Evolutionary conservation across 352 stramenopile genomes (phyloP), one percentile per base, ranked within the genome.

Genomic region (Phytophthora uliginosa): DNA sequence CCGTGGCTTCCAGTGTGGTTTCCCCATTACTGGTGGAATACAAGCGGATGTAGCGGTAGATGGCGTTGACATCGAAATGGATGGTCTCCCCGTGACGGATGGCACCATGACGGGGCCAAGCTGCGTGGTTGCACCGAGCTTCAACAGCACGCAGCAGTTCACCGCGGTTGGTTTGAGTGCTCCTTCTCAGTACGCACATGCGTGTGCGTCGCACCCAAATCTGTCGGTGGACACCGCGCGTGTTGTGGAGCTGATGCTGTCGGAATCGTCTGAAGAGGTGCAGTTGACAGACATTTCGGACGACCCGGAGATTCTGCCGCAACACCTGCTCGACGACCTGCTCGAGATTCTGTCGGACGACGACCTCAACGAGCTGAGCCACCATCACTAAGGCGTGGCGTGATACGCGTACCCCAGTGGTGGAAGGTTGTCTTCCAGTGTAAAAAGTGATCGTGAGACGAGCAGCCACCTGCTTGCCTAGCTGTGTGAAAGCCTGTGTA

Each of bases 301-400:
- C 33, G 58, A 69, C 34, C 57, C 58, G 2, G 69, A 69, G 52
- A 76, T 73, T 1, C 53, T 76, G 10, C 69, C 63, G 18, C 63
- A 76, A 18, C 40, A 76, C 53, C 69, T 76, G 9, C 64, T 76
- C 0, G 69, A 76, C 56, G 69, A 76, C 4, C 57, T 76, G 42
- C 50, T 72, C 34, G 69, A 73, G 7, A 76, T 72, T 17, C 63
- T 76, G 12, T 72, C 69, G 38, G 69, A 73, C 26, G 63, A 76
- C 26, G 63, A 76, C 18, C 51, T 72, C 12, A 68, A 68, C 34
- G 69, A 76, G 42, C 26, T 76, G 40, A 68, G 26, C 26, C 42
- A 76, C 20, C 48, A 68, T 24, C 48, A 73, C 17, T 20, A 66
- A 38, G 10, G 42, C 18, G 10, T 10, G 15, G 42, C 18, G 42